Base-by-base conservation (phyloP, 805 yeast species). In the Blastobotrys chiropterorum region DNA sequence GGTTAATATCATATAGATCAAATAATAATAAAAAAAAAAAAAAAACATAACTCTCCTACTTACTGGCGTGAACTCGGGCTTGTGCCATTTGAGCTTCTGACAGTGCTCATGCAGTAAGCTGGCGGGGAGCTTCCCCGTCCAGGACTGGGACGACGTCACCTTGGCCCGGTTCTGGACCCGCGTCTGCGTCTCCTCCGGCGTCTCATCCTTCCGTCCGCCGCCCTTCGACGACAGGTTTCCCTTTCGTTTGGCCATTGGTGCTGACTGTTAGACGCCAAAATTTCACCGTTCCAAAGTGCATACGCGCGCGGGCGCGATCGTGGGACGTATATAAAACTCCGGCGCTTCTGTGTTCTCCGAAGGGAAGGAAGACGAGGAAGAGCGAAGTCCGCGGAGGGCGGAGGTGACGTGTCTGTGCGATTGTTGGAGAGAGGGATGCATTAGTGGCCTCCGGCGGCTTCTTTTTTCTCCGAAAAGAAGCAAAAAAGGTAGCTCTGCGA, bases 71-170 rank as follows among this genome's bases (percentile, higher is more conserved):
- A 88, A 87, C 19, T 78, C 82, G 2, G 88, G 95, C 58, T 83
- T 84, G 53, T 83, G 85, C 99, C 99, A 92, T 67, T 89, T 88
- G 53, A 79, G 81, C 64, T 84, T 86, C 65, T 88, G 97, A 56
- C 94, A 86, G 57, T 82, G 84, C 62, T 92, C 99, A 62, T 88
- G 88, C 3, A 92, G 75, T 15, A 92, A 68, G 0, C 94, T 82
- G 2, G 86, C 89, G 0, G 99, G 98, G 14, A 92, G 72, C 61
- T 92, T 92, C 1, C 99, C 99, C 0, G 97, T 90, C 97, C 97
- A 90, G 26, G 92, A 88, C 3, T 56, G 49, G 14, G 53, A 47
- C 14, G 50, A 40, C 14, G 59, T 52, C 7, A 56, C 59, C 38
- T 48, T 51, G 14, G 50, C 50, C 3, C 50, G 34, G 13, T 19